Evolutionary conservation across 352 stramenopile genomes (phyloP), one percentile per base, ranked within the genome.

Genomic region (Globisporangium mamillatum): DNA sequence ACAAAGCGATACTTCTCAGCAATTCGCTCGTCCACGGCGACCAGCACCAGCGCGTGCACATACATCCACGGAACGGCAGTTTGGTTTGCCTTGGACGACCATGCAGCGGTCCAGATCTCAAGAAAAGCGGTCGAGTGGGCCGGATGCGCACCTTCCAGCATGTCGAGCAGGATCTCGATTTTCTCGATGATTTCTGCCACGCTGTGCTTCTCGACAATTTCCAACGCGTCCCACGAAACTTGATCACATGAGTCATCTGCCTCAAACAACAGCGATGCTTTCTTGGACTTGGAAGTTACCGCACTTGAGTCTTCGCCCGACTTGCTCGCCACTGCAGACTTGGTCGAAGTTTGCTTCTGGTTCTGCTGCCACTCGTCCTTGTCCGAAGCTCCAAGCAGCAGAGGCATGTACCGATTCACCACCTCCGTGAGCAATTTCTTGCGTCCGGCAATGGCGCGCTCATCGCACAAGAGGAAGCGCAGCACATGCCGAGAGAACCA

Each of bases 401-500:
- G 71, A 25, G 73, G 63, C 70, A 85, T 79, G 61, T 89, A 78
- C 12, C 74, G 53, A 7, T 60, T 22, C 14, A 91, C 50, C 29
- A 95, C 74, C 22, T 57, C 29, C 16, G 67, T 57, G 24, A 90
- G 58, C 52, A 74, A 48, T 16, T 41, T 36, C 58, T 77, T 69
- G 62, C 76, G 76, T 60, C 75, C 55, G 60, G 65, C 60, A 64
- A 60, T 59, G 60, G 74, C 65, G 50, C 71, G 77, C 29, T 75
- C 70, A 65, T 69, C 44, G 24, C 76, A 79, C 60, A 91, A 65
- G 14, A 86, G 64, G 48, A 87, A 89, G 55, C 67, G 72, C 41
- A 93, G 71, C 46, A 93, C 64, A 65, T 95, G 88, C 53, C 75
- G 75, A 29, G 75, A 53, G 71, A 95, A 95, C 88, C 88, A 95